phyloP scores from a whole-genome alignment of 1,284 basidiomycete species.

The Cutaneotrichosporon sp. region DNA sequence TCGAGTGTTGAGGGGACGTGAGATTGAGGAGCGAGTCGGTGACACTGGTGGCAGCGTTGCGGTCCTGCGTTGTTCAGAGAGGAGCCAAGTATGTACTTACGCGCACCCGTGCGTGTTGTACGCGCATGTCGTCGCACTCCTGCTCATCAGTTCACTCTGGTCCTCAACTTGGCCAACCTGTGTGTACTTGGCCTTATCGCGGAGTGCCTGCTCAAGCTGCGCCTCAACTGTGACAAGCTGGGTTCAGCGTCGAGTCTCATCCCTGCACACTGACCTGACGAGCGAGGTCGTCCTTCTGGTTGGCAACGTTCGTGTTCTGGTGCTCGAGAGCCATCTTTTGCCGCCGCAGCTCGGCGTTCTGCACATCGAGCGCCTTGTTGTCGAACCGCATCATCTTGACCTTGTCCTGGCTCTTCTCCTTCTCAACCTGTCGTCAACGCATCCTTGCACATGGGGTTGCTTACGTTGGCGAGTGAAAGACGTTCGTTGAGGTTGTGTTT shows the following conservation, averaged over 20 bases:
- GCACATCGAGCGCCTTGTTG: neutral
- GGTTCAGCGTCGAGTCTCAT: no score
- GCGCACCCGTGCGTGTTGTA: no score
- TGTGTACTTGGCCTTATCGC: no score
- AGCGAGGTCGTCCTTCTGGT: neutral
- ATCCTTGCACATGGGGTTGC: neutral
- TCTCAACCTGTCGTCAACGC: neutral
- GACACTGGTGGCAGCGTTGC: no score
- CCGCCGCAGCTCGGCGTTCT: neutral
- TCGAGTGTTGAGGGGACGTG: neutral
- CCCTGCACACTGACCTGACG: neutral
- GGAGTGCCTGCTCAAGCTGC: no score
- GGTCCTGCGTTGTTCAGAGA: no score
- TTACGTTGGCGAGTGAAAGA: constrained; percentile 3
- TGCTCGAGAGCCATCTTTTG: neutral
- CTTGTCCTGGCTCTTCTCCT: constrained; percentile 10
- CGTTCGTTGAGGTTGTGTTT: constrained; percentile 9
- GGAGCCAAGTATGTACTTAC: no score
- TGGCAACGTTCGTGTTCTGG: neutral
- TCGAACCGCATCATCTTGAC: constrained; percentile 5
- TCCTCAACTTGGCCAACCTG: no score
- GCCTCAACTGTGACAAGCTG: no score
- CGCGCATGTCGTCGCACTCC: no score
- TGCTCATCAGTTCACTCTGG: no score
- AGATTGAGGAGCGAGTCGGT: neutral